Conservation (phyloP, 148 eudicot genomes). For the Cornus kousa region DNA sequence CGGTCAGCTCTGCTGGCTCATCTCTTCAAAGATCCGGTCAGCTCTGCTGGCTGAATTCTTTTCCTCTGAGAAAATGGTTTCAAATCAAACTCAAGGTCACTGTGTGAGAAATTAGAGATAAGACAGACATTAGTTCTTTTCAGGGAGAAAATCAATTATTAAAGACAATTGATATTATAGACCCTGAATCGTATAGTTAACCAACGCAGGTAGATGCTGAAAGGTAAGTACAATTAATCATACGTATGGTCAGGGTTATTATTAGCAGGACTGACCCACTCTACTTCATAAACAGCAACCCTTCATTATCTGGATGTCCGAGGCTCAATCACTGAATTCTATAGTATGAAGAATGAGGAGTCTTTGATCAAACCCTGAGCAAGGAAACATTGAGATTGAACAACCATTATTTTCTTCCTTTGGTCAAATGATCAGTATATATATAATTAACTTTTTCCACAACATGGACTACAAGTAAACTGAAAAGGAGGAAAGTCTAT, state of each 20-base stretch:
- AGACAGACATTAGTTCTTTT: background rate
- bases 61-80: slow-evolving; percentile 90
- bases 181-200: background rate
- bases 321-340: slow-evolving; percentile 86
- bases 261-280: slow-evolving; percentile 92
- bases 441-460: background rate
- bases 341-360: slow-evolving; percentile 93
- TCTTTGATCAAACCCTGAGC: slow-evolving; percentile 94
- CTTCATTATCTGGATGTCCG: slow-evolving; percentile 89
- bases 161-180: background rate
- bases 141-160: background rate
- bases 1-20: slow-evolving; percentile 71
- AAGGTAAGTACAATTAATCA: too few species aligned
- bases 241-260: slow-evolving; percentile 73
- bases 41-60: slow-evolving; percentile 71
- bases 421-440: background rate
- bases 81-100: slow-evolving; percentile 70
- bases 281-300: slow-evolving; percentile 94
- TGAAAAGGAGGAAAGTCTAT: background rate
- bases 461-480: background rate
- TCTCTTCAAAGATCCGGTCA: slow-evolving; percentile 76
- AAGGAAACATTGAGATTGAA: slow-evolving; percentile 18
- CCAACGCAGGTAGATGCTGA: too few species aligned
- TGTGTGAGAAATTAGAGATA: slow-evolving; percentile 19
- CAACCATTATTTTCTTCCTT: background rate